Percentiles rank a stretch among this genome's conserved stretches.
Conservation (phyloP, 768 basidiomycete genomes). For the Tremella yokohamensis region DNA sequence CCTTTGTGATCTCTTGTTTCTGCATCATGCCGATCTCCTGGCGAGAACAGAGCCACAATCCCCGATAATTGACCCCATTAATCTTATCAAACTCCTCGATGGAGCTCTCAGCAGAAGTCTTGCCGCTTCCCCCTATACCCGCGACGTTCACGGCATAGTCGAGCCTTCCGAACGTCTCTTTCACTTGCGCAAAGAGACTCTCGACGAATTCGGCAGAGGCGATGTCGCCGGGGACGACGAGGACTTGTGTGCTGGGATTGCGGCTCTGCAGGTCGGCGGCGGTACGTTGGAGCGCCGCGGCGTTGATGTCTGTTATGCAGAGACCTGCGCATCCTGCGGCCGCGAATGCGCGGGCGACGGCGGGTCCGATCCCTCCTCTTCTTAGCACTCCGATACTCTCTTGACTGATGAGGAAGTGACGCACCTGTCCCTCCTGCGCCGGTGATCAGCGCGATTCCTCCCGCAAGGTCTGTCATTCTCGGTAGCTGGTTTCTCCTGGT, state of each 20-base stretch:
- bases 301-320: conserved; percentile 30
- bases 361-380: conserved; percentile 31
- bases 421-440: conserved; percentile 19
- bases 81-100: conserved; percentile 36
- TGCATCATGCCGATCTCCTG: conserved; percentile 36
- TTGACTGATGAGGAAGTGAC: background rate
- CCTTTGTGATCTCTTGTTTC: conserved; percentile 15
- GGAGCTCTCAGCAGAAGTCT: conserved; percentile 18
- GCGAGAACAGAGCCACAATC: conserved; percentile 31
- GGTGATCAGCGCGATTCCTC: conserved; percentile 15
- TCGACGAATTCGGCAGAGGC: conserved; percentile 22
- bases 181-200: conserved; percentile 18
- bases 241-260: conserved; percentile 6
- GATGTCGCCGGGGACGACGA: conserved; percentile 28
- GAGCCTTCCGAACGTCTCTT: conserved; percentile 20
- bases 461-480: too few species aligned
- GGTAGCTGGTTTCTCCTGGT: too few species aligned
- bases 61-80: conserved; percentile 33
- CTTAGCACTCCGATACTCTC: background rate
- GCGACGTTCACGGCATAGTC: conserved; percentile 37
- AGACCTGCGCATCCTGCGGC: conserved; percentile 21
- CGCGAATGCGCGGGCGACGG: conserved; percentile 32
- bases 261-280: conserved; percentile 4
- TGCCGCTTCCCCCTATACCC: conserved; percentile 25
- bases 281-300: conserved; percentile 12